These are phyloP conservation scores for Cercospora sesami DNA, from an alignment of 2,329 filamentous ascomycete genomes.

Conservation along the genomic window DNA sequence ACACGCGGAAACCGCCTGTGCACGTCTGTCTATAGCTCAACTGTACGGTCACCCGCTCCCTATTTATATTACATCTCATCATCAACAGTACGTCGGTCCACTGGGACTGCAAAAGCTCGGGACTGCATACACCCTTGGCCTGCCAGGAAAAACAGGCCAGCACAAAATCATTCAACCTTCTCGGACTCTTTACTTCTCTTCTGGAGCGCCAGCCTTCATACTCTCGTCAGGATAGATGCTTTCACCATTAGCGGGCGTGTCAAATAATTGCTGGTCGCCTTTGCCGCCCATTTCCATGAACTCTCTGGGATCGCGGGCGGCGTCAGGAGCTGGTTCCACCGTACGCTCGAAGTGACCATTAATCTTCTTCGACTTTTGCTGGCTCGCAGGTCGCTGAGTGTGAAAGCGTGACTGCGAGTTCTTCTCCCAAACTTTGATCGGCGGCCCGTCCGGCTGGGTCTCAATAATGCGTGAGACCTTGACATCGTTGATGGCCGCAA, in stretches of 20 bases:
- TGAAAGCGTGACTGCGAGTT: slow-evolving; percentile 56
- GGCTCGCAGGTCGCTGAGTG: slow-evolving; percentile 24
- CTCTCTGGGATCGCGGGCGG: slow-evolving; percentile 67
- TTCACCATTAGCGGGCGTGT: slow-evolving; percentile 53
- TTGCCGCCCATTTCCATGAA: slow-evolving; percentile 85
- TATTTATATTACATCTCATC: neutral
- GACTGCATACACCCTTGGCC: neutral
- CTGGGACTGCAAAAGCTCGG: neutral
- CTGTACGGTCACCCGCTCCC: neutral
- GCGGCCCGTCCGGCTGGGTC: slow-evolving; percentile 55
- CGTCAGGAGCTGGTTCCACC: slow-evolving; percentile 67
- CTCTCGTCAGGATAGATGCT: slow-evolving; percentile 36
- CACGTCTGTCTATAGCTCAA: neutral
- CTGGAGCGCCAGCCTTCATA: slow-evolving; percentile 23
- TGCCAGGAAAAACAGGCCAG: neutral
- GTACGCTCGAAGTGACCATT: slow-evolving; percentile 43
- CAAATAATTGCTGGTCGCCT: slow-evolving; percentile 77
- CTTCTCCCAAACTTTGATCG: slow-evolving; percentile 74
- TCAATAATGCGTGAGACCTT: slow-evolving; percentile 61
- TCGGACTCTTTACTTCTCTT: slow-evolving; percentile 9
- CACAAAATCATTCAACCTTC: neutral
- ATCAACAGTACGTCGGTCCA: neutral
- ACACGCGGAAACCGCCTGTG: neutral
- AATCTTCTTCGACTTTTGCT: slow-evolving; percentile 41
- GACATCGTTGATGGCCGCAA: slow-evolving; percentile 79